phyloP scores from a whole-genome alignment of 2,329 filamentous ascomycete species.

The Penicillium expansum region DNA sequence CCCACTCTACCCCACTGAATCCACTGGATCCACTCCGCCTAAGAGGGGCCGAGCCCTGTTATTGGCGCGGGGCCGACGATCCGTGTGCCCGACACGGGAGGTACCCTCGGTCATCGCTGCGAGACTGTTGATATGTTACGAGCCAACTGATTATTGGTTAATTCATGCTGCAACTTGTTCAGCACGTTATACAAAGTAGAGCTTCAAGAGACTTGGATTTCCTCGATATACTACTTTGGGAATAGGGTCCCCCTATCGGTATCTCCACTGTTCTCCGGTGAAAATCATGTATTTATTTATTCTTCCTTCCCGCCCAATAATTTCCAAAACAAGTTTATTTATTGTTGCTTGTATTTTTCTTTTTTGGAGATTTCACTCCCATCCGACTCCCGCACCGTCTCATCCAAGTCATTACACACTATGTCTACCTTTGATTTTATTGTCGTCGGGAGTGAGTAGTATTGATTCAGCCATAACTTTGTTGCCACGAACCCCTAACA shows the following conservation, averaged over 20 bases:
- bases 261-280: not conserved
- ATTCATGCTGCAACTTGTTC: not conserved
- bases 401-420: not conserved
- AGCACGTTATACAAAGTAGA: not conserved
- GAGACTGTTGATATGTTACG: not conserved
- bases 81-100: not conserved
- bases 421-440: constrained; percentile 21
- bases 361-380: not conserved
- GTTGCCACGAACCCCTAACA: not conserved
- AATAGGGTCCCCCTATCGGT: not conserved
- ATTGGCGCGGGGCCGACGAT: not conserved
- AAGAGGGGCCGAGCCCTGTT: not conserved
- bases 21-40: not conserved
- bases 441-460: constrained; percentile 19
- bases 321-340: not conserved
- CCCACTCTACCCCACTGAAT: too few relatives aligned
- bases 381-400: not conserved
- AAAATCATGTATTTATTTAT: constrained; percentile 7
- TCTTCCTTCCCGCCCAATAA: not conserved
- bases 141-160: not conserved
- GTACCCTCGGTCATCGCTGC: not conserved
- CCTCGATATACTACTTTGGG: too few relatives aligned
- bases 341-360: too few relatives aligned
- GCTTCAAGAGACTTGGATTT: not conserved
- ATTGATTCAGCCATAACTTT: not conserved